Evolutionary conservation across 768 basidiomycete genomes (phyloP).

Genomic region (Tulasnella sp.): DNA sequence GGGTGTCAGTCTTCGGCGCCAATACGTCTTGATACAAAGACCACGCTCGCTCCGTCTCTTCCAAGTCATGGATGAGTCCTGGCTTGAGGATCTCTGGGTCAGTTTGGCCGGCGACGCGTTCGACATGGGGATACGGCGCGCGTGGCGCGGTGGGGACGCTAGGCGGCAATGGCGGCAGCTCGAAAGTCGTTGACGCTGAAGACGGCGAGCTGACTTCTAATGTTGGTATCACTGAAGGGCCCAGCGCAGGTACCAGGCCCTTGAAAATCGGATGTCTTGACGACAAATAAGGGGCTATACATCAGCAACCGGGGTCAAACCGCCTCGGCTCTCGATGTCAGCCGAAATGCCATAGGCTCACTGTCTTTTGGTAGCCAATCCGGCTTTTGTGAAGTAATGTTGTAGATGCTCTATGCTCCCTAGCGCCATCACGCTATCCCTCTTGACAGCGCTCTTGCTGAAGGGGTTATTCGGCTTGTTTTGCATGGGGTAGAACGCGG

Average conservation of each 20-base stretch:
- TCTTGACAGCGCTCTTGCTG: slow-evolving; percentile 81
- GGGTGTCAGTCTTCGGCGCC: not conserved
- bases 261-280: slow-evolving; percentile 13
- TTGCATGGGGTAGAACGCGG: slow-evolving; percentile 68
- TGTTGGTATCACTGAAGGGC: slow-evolving; percentile 27
- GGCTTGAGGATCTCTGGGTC: slow-evolving; percentile 71
- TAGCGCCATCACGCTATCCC: slow-evolving; percentile 85
- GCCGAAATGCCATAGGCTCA: slow-evolving; percentile 30
- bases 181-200: slow-evolving; percentile 33
- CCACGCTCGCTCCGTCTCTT: slow-evolving; percentile 54
- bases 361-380: slow-evolving; percentile 61
- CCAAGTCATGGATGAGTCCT: slow-evolving; percentile 64
- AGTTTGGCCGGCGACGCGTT: slow-evolving; percentile 48
- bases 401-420: slow-evolving; percentile 96
- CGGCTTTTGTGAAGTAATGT: slow-evolving; percentile 87
- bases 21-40: slow-evolving; percentile 28
- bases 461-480: slow-evolving; percentile 77
- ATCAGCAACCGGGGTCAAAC: not conserved
- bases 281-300: not conserved
- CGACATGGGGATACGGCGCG: slow-evolving; percentile 4
- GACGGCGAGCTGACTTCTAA: not conserved
- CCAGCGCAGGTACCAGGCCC: slow-evolving; percentile 59
- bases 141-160: slow-evolving; percentile 32
- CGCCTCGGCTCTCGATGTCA: too few relatives aligned
- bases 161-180: slow-evolving; percentile 59